phyloP scores from a whole-genome alignment of 208 protist species.

The Naegleria lovaniensis region DNA sequence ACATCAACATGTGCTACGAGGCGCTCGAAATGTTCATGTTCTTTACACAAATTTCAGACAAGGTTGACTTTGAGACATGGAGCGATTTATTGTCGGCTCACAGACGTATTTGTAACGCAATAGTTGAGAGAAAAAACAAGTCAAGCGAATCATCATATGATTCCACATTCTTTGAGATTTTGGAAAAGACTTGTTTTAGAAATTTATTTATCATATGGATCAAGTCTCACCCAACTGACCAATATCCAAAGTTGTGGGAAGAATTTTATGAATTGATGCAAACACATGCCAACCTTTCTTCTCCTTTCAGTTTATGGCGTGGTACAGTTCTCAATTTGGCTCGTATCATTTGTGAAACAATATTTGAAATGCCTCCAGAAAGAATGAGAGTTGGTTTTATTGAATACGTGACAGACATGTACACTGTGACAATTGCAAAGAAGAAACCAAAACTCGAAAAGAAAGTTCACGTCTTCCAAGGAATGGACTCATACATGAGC shows the following conservation, averaged over 20 bases:
- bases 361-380: background rate
- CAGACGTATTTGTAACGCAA: background rate
- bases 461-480: background rate
- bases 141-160: background rate
- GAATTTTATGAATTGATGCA: background rate
- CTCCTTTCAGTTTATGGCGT: background rate
- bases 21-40: slow-evolving; percentile 17
- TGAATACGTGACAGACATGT: background rate
- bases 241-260: background rate
- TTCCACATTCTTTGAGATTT: background rate
- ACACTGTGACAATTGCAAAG: background rate
- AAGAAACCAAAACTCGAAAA: background rate
- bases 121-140: background rate
- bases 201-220: slow-evolving; percentile 21
- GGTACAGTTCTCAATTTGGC: background rate
- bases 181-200: background rate
- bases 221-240: background rate
- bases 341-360: background rate
- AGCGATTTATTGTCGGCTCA: background rate
- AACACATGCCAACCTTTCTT: background rate
- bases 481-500: background rate
- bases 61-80: slow-evolving; percentile 24
- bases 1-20: slow-evolving; percentile 7
- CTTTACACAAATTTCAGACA: slow-evolving; percentile 11
- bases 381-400: background rate